Evolutionary conservation across 202 grass and related monocot genomes (phyloP), one percentile per base, ranked within the genome.

Genomic region (Bolboschoenoplectus hybrid): DNA sequence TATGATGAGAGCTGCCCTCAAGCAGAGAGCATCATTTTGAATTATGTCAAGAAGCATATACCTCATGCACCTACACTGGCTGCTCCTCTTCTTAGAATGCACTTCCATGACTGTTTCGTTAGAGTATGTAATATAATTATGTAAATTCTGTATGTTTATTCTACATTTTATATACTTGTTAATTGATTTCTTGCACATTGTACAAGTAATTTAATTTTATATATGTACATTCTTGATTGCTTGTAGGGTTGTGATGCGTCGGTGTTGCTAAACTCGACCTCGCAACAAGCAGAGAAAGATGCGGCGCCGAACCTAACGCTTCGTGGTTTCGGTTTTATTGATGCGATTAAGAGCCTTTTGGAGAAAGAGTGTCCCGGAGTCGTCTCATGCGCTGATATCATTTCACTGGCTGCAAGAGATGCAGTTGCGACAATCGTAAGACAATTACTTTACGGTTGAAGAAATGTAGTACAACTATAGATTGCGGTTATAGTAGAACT

Each of bases 81-180:
- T 73, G 85, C 96, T 85, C 86, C 96, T 68, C 89, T 98, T 38
- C 69, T 98, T 86, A 88, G 96, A 77, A 94, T 91, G 81, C 91
- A 98, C 84, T 98, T 98, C 96, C 96, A 98, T 90, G 96, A 98
- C 79, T 98, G 96, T 81, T 98, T 98, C 77, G 91, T 98, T 72
- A 91, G 93, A 90, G 96, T 98, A 86, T 8, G 77, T 2, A 6
- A 26, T 26, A 26, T 11, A 13, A 11, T 3, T 82, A 35, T 50
- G 32, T 70, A 70, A 70, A 20, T 50, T n/a, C 36, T 26, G 14
- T 43, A 45, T 74, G 11, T 56, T 3, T 17, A 17, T 77, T 76
- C 34, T 38, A 14, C 50, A 56, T 77, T 74, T 50, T 7, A 50
- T 26, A 8, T 20, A 10, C 9, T 9, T 76, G 4, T 6, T 57